Percentiles rank a stretch among this genome's conserved stretches.
These are phyloP conservation scores for Colletotrichum karsti DNA, from an alignment of 2,329 filamentous ascomycete genomes.

Conservation along the genomic window DNA sequence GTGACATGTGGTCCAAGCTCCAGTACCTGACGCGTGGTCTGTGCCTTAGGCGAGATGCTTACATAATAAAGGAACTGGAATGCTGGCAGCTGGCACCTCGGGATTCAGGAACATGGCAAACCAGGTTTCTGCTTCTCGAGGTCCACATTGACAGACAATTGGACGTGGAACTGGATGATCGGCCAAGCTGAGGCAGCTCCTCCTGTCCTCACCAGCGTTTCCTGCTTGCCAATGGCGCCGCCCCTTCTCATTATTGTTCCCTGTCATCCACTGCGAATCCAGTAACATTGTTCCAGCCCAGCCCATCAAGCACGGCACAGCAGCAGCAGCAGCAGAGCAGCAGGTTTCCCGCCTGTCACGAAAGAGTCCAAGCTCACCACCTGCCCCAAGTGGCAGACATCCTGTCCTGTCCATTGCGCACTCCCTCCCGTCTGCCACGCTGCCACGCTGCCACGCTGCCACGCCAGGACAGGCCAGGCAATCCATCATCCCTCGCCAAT, in stretches of 20 bases:
- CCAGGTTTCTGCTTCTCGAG: not conserved
- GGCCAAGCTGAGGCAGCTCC: slow-evolving; percentile 5
- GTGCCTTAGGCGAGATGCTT: not conserved
- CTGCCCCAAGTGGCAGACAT: not conserved
- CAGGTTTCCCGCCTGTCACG: slow-evolving; percentile 9
- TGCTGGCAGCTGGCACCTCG: slow-evolving; percentile 1
- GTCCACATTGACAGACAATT: not conserved
- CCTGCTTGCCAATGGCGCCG: not conserved
- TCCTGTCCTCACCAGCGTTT: not conserved
- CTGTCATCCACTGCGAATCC: not conserved
- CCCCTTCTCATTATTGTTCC: not conserved
- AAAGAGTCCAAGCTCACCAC: slow-evolving; percentile 23
- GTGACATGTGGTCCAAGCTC: not conserved
- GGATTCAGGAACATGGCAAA: not conserved
- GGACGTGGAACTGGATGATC: not conserved
- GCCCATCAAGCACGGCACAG: not conserved
- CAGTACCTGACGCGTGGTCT: not conserved
- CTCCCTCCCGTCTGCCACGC: not conserved
- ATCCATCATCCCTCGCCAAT: slow-evolving; percentile 19
- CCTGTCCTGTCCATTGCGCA: slow-evolving; percentile 6
- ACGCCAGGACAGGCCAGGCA: slow-evolving; percentile 8
- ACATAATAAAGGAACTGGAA: slow-evolving; percentile 2
- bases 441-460: not conserved
- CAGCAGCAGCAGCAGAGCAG: not conserved
- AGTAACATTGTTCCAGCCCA: slow-evolving; percentile 22